phyloP scores from a whole-genome alignment of 2,329 filamentous ascomycete genomes.

The Blastomyces silverae region DNA sequence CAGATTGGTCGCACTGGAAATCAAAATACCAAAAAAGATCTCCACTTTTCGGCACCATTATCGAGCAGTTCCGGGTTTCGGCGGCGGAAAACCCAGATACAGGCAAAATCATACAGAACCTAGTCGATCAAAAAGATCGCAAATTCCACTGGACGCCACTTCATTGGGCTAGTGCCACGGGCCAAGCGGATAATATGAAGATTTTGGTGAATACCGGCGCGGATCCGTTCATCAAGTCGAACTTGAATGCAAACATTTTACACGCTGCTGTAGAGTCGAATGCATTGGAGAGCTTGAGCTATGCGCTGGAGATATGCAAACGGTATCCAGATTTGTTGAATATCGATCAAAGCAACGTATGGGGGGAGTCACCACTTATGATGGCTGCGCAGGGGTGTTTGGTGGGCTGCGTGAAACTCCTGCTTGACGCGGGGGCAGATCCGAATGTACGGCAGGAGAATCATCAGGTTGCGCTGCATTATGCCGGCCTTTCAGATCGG shows the following conservation, averaged over 20 bases:
- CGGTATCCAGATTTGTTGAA: slow-evolving; percentile 14
- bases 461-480: slow-evolving; percentile 20
- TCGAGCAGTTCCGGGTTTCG: slow-evolving; percentile 21
- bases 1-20: slow-evolving; percentile 20
- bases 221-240: slow-evolving; percentile 21
- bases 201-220: slow-evolving; percentile 19
- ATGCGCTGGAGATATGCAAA: slow-evolving; percentile 19
- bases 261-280: slow-evolving; percentile 22
- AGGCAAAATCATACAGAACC: slow-evolving; percentile 20
- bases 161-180: slow-evolving; percentile 21
- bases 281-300: slow-evolving; percentile 15
- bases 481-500: slow-evolving; percentile 17
- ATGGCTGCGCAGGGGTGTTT: slow-evolving; percentile 20
- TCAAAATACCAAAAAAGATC: slow-evolving; percentile 19
- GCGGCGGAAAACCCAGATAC: slow-evolving; percentile 18
- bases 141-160: slow-evolving; percentile 23
- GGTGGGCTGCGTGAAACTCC: slow-evolving; percentile 17
- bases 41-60: slow-evolving; percentile 18
- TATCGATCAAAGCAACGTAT: slow-evolving; percentile 19
- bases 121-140: slow-evolving; percentile 20
- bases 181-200: slow-evolving; percentile 19
- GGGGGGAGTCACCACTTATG: slow-evolving; percentile 20
- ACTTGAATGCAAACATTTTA: slow-evolving; percentile 20
- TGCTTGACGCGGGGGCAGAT: slow-evolving; percentile 20
- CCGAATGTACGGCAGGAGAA: slow-evolving; percentile 19